These are phyloP conservation scores for Umbelopsis vinacea DNA, from an alignment of 192 early-diverging fungal species.

Conservation along the genomic window DNA sequence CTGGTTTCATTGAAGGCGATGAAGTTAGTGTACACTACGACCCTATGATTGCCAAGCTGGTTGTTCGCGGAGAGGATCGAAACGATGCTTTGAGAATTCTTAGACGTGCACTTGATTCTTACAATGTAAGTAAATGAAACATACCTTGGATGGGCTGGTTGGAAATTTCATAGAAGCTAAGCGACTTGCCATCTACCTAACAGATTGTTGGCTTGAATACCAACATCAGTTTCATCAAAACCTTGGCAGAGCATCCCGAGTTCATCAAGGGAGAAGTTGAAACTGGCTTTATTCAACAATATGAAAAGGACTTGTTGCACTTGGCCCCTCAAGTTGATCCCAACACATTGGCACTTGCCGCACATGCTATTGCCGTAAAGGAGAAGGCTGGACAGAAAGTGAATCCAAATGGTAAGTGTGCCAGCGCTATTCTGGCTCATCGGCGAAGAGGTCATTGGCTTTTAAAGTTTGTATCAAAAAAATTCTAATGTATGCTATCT, in stretches of 20 bases:
- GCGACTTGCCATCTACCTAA: not conserved
- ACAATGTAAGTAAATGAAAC: conserved; percentile 59
- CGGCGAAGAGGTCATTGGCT: too few species aligned
- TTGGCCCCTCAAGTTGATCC: conserved; percentile 33
- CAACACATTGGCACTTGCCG: conserved; percentile 69
- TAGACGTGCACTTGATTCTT: conserved; percentile 80
- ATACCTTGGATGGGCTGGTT: not conserved
- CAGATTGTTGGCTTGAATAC: conserved; percentile 86
- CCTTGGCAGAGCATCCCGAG: conserved; percentile 74
- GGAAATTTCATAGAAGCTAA: too few species aligned
- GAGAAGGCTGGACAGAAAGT: conserved; percentile 20
- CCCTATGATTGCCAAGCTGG: conserved; percentile 95
- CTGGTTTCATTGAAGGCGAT: conserved; percentile 91
- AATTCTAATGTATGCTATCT: not conserved
- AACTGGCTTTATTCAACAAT: conserved; percentile 92
- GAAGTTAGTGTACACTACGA: conserved; percentile 93
- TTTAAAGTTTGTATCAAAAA: too few species aligned
- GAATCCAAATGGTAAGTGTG: conserved; percentile 21
- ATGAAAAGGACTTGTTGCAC: conserved; percentile 68
- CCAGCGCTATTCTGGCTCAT: too few species aligned
- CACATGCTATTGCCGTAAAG: conserved; percentile 51
- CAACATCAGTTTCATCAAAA: conserved; percentile 91
- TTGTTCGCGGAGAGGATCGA: conserved; percentile 83
- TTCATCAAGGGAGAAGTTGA: conserved; percentile 90
- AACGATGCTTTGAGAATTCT: conserved; percentile 81